Percentiles rank a stretch among this genome's conserved stretches.
These are phyloP conservation scores for Lepidium campestre DNA, from an alignment of 441 rosid genomes.

Conservation along the genomic window DNA sequence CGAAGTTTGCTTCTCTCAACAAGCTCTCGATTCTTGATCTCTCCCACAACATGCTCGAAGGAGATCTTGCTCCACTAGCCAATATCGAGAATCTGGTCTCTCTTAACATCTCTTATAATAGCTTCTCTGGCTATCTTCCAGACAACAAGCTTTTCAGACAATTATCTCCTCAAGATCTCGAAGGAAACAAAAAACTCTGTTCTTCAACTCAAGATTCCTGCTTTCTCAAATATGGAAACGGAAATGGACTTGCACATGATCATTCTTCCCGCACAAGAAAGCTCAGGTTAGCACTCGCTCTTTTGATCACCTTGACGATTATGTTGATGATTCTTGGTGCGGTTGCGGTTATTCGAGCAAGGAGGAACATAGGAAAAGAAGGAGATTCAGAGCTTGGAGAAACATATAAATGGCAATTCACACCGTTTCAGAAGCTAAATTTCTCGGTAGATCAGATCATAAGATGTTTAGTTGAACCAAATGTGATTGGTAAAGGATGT, in stretches of 20 bases:
- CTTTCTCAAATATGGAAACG: conserved; percentile 37
- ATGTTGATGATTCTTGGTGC: conserved; percentile 73
- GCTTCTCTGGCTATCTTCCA: conserved; percentile 86
- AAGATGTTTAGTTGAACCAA: conserved; percentile 68
- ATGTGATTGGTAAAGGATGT: conserved; percentile 95
- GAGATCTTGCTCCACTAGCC: conserved; percentile 52
- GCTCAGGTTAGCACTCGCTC: conserved; percentile 65
- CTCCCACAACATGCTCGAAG: conserved; percentile 79
- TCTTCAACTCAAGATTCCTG: conserved; percentile 58
- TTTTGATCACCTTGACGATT: conserved; percentile 60
- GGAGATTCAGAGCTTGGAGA: conserved; percentile 76
- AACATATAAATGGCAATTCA: conserved; percentile 90
- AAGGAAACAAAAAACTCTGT: conserved; percentile 69
- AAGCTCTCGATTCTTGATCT: conserved; percentile 84
- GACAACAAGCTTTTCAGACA: conserved; percentile 81
- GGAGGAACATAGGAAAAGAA: conserved; percentile 40
- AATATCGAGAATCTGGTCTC: conserved; percentile 74
- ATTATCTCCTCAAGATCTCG: conserved; percentile 45
- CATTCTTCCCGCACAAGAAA: conserved; percentile 38
- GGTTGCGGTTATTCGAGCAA: conserved; percentile 55
- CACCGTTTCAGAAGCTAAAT: conserved; percentile 92
- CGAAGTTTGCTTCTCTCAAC: conserved; percentile 61
- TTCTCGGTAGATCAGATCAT: conserved; percentile 84
- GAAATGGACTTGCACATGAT: conserved; percentile 27
- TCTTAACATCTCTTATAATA: conserved; percentile 77